phyloP scores from a whole-genome alignment of 768 basidiomycete genomes.

The Cantharellus anzutake region DNA sequence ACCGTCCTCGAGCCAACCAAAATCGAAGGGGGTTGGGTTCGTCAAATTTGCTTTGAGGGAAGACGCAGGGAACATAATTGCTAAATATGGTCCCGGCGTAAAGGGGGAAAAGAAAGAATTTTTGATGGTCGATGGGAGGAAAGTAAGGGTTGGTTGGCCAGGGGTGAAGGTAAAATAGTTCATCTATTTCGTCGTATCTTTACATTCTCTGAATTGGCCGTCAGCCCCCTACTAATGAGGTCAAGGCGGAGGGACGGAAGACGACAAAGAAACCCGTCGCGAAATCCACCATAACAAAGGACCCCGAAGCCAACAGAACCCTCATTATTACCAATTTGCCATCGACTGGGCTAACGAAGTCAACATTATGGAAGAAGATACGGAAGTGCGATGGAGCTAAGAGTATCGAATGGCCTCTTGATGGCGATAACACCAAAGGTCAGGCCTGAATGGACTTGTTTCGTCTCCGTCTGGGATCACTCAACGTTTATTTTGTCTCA shows the following conservation, averaged over 20 bases:
- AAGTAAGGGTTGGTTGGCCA: slow-evolving; percentile 63
- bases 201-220: slow-evolving; percentile 2
- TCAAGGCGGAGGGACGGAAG: slow-evolving; percentile 9
- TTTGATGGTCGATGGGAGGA: slow-evolving; percentile 45
- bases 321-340: slow-evolving; percentile 62
- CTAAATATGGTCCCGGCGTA: slow-evolving; percentile 27
- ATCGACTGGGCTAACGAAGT: slow-evolving; percentile 33
- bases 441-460: slow-evolving; percentile 7
- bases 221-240: too few species aligned
- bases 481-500: slow-evolving; percentile 11
- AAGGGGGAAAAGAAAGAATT: slow-evolving; percentile 45
- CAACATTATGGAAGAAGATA: slow-evolving; percentile 63
- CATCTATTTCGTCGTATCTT: slow-evolving; percentile 15
- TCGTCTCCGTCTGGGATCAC: background rate
- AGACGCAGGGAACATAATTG: slow-evolving; percentile 41
- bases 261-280: background rate
- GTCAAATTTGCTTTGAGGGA: slow-evolving; percentile 80
- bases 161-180: slow-evolving; percentile 40
- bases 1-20: background rate
- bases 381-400: slow-evolving; percentile 64
- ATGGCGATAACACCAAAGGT: slow-evolving; percentile 28
- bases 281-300: slow-evolving; percentile 15
- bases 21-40: slow-evolving; percentile 89
- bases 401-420: slow-evolving; percentile 50
- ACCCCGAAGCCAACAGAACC: slow-evolving; percentile 73